Evolutionary conservation across 441 rosid species (phyloP), one percentile per base, ranked within the genome.

Genomic region (Euphorbia neoarborescens): DNA sequence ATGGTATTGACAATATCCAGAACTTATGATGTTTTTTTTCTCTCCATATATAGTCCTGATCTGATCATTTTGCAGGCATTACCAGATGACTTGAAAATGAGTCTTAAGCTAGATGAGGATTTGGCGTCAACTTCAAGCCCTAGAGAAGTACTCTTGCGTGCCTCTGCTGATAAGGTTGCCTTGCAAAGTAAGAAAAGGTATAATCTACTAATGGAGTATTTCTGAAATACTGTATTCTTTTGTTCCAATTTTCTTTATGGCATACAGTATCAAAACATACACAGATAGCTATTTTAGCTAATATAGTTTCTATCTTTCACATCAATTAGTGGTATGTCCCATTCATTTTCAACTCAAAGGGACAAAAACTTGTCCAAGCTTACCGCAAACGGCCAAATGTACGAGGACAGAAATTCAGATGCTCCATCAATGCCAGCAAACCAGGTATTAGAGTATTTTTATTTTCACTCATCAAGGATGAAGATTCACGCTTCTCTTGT

Each of bases 21-120:
- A 71, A 24, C 48, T 73, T 79, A 48, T 67, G 62, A 42, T 77
- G 24, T 62, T 58, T 66, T 61, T 56, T 69, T 61, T 56, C 69
- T 17, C 65, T 71, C 30, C 53, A 56, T 40, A 40, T 27, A 50
- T 60, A 35, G 54, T 78, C 75, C 80, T 84, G 62, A 84, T 72
- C 60, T 44, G 63, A 79, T 70, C 20, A 69, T 67, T 65, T 62
- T 75, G 75, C 83, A 94, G 99, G 92, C 95, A 62, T 68, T 94
- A 77, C 99, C 97, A 44, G 97, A 91, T 57, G 96, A 94, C 80
- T 75, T 94, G 77, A 91, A 83, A 87, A 82, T 81, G 34, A 89
- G 90, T 78, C 97, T 82, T 69, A 90, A 89, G 83, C 82, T 90
- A 50, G 92, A 88, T 63, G 94, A 94, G 78, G 98, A 92, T 77